phyloP scores from a whole-genome alignment of 805 yeast genomes.

The Priceomyces castillae region DNA sequence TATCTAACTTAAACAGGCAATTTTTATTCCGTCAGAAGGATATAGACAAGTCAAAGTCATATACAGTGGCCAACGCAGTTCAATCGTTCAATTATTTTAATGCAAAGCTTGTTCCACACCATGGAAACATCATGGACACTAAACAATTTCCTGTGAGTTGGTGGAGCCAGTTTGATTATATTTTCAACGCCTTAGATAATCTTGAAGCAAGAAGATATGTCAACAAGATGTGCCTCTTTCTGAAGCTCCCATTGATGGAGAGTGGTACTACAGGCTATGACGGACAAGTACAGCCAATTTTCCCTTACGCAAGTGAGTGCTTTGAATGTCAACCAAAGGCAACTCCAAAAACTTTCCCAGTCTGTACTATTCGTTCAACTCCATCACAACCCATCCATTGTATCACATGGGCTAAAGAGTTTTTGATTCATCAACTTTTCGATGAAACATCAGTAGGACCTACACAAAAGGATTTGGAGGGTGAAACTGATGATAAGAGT shows the following conservation, averaged over 20 bases:
- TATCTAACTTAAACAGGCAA: slow-evolving; percentile 90
- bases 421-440: slow-evolving; percentile 77
- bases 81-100: slow-evolving; percentile 58
- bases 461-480: slow-evolving; percentile 13
- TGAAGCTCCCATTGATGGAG: slow-evolving; percentile 78
- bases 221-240: slow-evolving; percentile 73
- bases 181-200: slow-evolving; percentile 92
- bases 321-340: slow-evolving; percentile 88
- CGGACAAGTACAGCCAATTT: slow-evolving; percentile 92
- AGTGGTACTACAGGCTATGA: slow-evolving; percentile 93
- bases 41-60: slow-evolving; percentile 82
- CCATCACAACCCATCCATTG: slow-evolving; percentile 97
- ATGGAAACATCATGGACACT: slow-evolving; percentile 84
- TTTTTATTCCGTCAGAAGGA: slow-evolving; percentile 87
- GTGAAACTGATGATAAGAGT: slow-evolving; percentile 60
- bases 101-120: slow-evolving; percentile 70
- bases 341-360: slow-evolving; percentile 89
- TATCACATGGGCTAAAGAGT: slow-evolving; percentile 96
- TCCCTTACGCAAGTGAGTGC: slow-evolving; percentile 81
- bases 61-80: slow-evolving; percentile 83
- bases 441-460: slow-evolving; percentile 40
- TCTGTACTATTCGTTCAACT: slow-evolving; percentile 94
- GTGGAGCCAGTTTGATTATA: slow-evolving; percentile 68
- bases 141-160: slow-evolving; percentile 67
- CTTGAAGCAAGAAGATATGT: slow-evolving; percentile 92